A percentile compares a stretch with the other conserved stretches of the same genome.
Evolutionary conservation across 2,329 filamentous ascomycete genomes (phyloP).

Genomic region (Colletotrichum costaricense): DNA sequence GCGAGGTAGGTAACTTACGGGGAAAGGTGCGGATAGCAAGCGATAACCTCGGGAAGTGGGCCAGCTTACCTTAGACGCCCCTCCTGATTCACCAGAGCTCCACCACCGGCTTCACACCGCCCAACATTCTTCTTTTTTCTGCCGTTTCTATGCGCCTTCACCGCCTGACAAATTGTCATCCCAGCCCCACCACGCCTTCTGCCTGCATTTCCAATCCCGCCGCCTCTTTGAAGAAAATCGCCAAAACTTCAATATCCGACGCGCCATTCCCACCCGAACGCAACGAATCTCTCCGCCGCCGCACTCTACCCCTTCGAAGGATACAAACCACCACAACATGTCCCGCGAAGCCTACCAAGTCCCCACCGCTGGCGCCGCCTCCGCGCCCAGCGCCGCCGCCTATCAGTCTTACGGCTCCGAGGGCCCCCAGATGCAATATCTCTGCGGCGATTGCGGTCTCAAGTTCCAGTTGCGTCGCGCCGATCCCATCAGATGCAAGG

Average conservation of each 20-base stretch:
- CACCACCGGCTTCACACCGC: slow-evolving; percentile 9
- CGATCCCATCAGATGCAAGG: slow-evolving; percentile 87
- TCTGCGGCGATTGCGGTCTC: slow-evolving; percentile 87
- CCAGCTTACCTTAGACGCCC: slow-evolving; percentile 6
- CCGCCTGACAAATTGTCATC: slow-evolving; percentile 35
- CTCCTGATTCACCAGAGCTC: background rate
- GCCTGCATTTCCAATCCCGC: slow-evolving; percentile 23
- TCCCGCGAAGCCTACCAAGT: slow-evolving; percentile 84
- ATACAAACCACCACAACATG: slow-evolving; percentile 49
- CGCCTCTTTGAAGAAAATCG: slow-evolving; percentile 12
- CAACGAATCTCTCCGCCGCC: background rate
- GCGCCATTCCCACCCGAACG: background rate
- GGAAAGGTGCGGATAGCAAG: background rate
- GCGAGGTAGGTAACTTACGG: background rate
- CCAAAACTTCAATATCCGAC: background rate
- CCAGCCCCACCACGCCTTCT: background rate
- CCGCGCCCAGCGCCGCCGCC: slow-evolving; percentile 54
- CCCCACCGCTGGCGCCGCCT: slow-evolving; percentile 64
- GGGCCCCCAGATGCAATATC: slow-evolving; percentile 73
- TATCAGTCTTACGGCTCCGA: slow-evolving; percentile 56
- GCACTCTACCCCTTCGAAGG: background rate
- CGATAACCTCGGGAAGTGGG: slow-evolving; percentile 35
- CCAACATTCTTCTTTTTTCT: slow-evolving; percentile 14
- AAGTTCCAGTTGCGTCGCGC: slow-evolving; percentile 81
- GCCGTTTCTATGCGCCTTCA: slow-evolving; percentile 17